Percentiles rank a stretch among this genome's conserved stretches.
Conservation (phyloP, 768 basidiomycete genomes). For the Leccinum arenicola region DNA sequence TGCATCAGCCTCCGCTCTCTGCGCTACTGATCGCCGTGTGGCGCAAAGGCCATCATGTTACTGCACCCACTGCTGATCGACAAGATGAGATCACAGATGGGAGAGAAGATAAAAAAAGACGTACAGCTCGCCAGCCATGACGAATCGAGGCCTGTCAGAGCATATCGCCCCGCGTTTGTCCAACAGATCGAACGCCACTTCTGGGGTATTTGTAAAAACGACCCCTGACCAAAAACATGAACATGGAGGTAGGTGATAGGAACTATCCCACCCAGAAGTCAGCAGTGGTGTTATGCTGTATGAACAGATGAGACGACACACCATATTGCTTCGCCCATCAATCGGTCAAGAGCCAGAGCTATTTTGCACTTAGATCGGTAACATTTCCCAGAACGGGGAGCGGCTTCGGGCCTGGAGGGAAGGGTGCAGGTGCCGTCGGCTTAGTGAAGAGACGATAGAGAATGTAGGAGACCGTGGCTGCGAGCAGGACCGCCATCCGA, state of each 20-base stretch:
- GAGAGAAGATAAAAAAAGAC: constrained; percentile 25
- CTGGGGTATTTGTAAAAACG: constrained; percentile 61
- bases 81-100: background rate
- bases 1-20: constrained; percentile 68
- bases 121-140: constrained; percentile 71
- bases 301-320: constrained; percentile 29
- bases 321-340: constrained; percentile 65
- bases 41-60: constrained; percentile 70
- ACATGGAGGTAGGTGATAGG: constrained; percentile 63
- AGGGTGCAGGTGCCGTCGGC: constrained; percentile 31
- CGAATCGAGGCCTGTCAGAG: constrained; percentile 66
- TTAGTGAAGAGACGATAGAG: constrained; percentile 17
- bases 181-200: constrained; percentile 59
- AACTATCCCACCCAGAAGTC: constrained; percentile 32
- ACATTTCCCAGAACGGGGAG: constrained; percentile 66
- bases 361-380: constrained; percentile 53
- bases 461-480: constrained; percentile 10
- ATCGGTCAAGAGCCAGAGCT: constrained; percentile 62
- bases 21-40: constrained; percentile 59
- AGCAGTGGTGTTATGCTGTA: background rate
- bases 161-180: constrained; percentile 71
- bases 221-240: constrained; percentile 52
- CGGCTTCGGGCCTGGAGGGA: constrained; percentile 69
- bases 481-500: constrained; percentile 22
- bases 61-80: constrained; percentile 54